Evolutionary conservation across 1,139 yeast genomes (phyloP).

Genomic region (Geotrichum reessii): DNA sequence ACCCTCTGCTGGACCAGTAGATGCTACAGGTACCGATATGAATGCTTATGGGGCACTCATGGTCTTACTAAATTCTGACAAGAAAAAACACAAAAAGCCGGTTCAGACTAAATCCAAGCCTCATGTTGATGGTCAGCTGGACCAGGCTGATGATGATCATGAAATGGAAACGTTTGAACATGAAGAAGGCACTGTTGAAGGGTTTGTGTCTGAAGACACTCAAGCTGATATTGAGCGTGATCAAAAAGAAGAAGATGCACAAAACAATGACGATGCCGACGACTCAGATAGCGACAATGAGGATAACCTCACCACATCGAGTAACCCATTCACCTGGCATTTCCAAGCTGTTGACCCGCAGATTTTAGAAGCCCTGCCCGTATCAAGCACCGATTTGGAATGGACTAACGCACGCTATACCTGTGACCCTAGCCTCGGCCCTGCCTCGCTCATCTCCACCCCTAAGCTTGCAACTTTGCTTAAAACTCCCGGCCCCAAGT

Average conservation of each 20-base stretch:
- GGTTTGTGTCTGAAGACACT: slow-evolving; percentile 21
- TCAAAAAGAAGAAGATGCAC: slow-evolving; percentile 32
- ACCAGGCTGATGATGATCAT: background rate
- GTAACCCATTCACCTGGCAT: slow-evolving; percentile 64
- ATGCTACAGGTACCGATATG: slow-evolving; percentile 9
- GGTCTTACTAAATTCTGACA: slow-evolving; percentile 59
- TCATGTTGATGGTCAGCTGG: background rate
- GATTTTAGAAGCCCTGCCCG: slow-evolving; percentile 9
- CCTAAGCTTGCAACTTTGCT: slow-evolving; percentile 2
- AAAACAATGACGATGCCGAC: slow-evolving; percentile 29
- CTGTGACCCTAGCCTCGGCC: slow-evolving; percentile 10
- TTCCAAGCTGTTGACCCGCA: slow-evolving; percentile 39
- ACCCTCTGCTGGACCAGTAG: background rate
- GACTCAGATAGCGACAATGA: slow-evolving; percentile 38
- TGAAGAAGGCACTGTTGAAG: slow-evolving; percentile 27
- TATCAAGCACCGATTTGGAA: slow-evolving; percentile 9
- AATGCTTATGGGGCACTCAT: slow-evolving; percentile 69
- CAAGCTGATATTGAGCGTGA: slow-evolving; percentile 31
- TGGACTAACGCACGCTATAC: slow-evolving; percentile 13
- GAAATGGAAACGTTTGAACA: slow-evolving; percentile 5
- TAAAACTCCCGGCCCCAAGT: slow-evolving; percentile 1
- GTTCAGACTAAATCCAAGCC: background rate
- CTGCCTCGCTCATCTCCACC: slow-evolving; percentile 2
- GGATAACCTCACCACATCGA: slow-evolving; percentile 37
- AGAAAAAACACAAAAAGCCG: slow-evolving; percentile 26